Evolutionary conservation across 1,284 basidiomycete species (phyloP).

Genomic region (Pyrrhoderma noxium): DNA sequence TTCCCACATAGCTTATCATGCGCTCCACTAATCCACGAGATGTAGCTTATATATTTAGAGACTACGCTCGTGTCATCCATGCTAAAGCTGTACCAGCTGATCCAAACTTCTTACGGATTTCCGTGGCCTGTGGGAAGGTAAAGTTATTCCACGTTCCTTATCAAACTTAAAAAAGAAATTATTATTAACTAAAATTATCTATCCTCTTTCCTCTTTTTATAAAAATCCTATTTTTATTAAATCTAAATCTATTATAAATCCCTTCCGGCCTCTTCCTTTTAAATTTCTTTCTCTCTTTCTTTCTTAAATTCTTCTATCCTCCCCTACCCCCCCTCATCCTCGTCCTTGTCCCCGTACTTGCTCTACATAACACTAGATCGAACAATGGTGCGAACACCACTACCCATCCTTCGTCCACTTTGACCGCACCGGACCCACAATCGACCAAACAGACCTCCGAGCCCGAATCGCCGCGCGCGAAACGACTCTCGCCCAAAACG

Average conservation of each 20-base stretch:
- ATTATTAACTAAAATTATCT: too few species aligned
- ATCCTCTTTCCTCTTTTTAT: too few species aligned
- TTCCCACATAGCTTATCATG: conserved; percentile 69
- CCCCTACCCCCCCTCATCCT: not conserved
- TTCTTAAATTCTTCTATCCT: not conserved
- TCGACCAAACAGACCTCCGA: conserved; percentile 46
- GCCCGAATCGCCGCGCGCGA: conserved; percentile 34
- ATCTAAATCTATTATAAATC: too few species aligned
- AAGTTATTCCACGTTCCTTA: too few species aligned
- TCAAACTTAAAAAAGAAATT: too few species aligned
- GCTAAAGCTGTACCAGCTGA: conserved; percentile 72
- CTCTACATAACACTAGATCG: conserved; percentile 70
- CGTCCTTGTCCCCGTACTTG: too few species aligned
- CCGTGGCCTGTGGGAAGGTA: conserved; percentile 75
- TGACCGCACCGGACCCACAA: conserved; percentile 24
- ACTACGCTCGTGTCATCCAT: conserved; percentile 81
- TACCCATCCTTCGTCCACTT: conserved; percentile 75
- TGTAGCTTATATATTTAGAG: conserved; percentile 83
- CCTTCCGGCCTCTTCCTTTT: too few species aligned
- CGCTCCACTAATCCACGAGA: conserved; percentile 87
- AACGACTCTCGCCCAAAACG: conserved; percentile 30
- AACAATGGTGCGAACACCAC: conserved; percentile 85
- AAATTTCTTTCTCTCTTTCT: conserved; percentile 1
- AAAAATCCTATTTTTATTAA: too few species aligned
- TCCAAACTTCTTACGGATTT: conserved; percentile 80